Percentiles rank a stretch among this genome's conserved stretches.
Evolutionary conservation across 192 early-diverging fungal species (phyloP).

Genomic region (Chytriomyces hyalinus): DNA sequence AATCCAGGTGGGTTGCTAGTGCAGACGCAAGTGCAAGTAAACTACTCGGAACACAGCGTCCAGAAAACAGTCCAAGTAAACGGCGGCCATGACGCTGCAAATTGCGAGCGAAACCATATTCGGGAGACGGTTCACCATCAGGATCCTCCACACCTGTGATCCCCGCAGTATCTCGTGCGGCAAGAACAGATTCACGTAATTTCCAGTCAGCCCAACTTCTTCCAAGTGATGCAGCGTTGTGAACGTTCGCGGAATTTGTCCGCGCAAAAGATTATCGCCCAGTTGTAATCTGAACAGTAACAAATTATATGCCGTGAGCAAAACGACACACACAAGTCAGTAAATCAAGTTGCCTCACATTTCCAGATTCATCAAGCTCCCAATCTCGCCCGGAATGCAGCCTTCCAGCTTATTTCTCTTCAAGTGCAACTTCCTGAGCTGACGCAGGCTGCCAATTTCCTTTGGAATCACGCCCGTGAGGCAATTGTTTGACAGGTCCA

Average conservation of each 20-base stretch:
- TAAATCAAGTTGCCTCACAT: not conserved
- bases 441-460: too few species aligned
- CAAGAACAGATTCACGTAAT: not conserved
- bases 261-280: not conserved
- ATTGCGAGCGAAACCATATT: not conserved
- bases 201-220: not conserved
- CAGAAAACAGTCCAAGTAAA: not conserved
- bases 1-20: too few species aligned
- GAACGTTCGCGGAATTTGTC: not conserved
- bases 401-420: not conserved
- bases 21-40: too few species aligned
- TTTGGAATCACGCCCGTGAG: too few species aligned
- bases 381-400: not conserved
- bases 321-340: not conserved
- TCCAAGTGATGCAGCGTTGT: not conserved
- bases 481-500: too few species aligned
- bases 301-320: not conserved
- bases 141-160: not conserved
- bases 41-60: not conserved
- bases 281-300: not conserved
- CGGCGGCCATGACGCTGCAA: not conserved
- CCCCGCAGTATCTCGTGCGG: not conserved
- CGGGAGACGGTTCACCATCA: constrained; percentile 4
- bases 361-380: not conserved
- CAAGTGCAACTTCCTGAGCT: too few species aligned